A percentile compares a stretch with the other conserved stretches of the same genome.
These are phyloP conservation scores for Nemania sp. DNA, from an alignment of 2,329 filamentous ascomycete species.

Conservation along the genomic window DNA sequence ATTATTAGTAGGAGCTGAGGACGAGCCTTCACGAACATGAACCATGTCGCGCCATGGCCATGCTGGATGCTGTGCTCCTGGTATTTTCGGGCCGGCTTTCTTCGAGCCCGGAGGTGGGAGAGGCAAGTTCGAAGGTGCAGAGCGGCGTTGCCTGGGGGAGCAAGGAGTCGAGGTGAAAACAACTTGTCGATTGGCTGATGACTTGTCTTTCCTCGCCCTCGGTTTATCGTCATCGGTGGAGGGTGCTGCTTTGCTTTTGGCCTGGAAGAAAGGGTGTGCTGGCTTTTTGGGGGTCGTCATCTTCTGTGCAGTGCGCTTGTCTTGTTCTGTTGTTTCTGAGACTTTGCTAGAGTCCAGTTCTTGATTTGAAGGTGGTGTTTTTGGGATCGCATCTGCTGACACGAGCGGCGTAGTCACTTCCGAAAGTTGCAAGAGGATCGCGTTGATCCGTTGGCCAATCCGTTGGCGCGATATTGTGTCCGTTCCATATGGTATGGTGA, in stretches of 20 bases:
- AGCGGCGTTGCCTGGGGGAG: conserved; percentile 52
- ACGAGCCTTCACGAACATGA: conserved; percentile 61
- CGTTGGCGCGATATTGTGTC: conserved; percentile 50
- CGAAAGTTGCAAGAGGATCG: conserved; percentile 55
- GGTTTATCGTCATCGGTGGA: conserved; percentile 29
- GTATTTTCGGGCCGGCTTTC: conserved; percentile 59
- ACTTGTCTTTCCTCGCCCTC: conserved; percentile 34
- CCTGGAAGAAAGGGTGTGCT: conserved; percentile 69
- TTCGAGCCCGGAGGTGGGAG: conserved; percentile 51
- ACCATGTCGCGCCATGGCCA: conserved; percentile 71
- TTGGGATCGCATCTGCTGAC: conserved; percentile 27
- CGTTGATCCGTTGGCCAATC: conserved; percentile 65
- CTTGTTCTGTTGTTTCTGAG: conserved; percentile 6
- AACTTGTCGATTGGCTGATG: conserved; percentile 42
- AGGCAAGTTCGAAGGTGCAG: conserved; percentile 39
- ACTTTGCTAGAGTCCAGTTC: neutral
- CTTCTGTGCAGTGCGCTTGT: conserved; percentile 28
- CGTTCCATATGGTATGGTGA: conserved; percentile 63
- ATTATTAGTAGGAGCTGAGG: neutral
- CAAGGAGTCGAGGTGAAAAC: conserved; percentile 59
- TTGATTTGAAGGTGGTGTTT: conserved; percentile 24
- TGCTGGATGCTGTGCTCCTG: conserved; percentile 67
- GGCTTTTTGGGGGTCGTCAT: conserved; percentile 29
- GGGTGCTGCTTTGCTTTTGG: conserved; percentile 49
- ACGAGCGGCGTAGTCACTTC: conserved; percentile 29